Base-by-base conservation (phyloP, 768 basidiomycete species). In the Suillus subluteus region DNA sequence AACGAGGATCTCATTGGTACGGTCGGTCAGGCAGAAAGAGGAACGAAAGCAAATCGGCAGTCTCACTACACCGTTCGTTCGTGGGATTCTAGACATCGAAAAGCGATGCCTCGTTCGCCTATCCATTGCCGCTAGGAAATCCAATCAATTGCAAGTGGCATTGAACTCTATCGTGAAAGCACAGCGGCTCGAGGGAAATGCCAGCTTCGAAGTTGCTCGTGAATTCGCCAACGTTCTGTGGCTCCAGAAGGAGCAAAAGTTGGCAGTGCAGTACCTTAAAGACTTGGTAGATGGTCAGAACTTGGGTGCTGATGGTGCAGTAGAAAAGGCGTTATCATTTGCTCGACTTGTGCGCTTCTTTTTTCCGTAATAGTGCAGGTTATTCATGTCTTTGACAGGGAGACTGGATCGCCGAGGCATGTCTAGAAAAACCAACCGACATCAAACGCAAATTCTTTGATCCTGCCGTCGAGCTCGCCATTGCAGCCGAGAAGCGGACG, bases 151-250 rank as follows among this genome's bases (percentile, higher is more conserved):
- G 18, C 96, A 98, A 72, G 86, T 95, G 43, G 94, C 97, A 0
- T 78, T 98, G 35, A 99, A 97, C 72, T 89, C 96, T 6, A 82
- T 96, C 44, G 82, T 93, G 38, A 86, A 87, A 35, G 94, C 95
- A 0, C 91, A 92, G 73, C 81, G 79, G 44, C 78, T 96, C 6
- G 87, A 87, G 66, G 73, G 68, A 2, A 69, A 64, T 1, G 74
- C 83, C 0, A 81, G 86, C 4, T 79, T 80, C n/a, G 82, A 84
- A 37, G 87, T 92, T 30, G 86, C 88, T 0, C 84, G 90, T 71
- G 96, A 98, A 74, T 95, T 94, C 70, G 91, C 97, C 18, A 87
- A 90, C 66, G 95, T 98, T 21, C 83, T 99, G 8, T 99, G 97
- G 95, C 77, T 86, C 12, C 91, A 94, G 67, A 88, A 87, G 54